Conservation (phyloP, 306 rosid species). For the Coriaria nepalensis region DNA sequence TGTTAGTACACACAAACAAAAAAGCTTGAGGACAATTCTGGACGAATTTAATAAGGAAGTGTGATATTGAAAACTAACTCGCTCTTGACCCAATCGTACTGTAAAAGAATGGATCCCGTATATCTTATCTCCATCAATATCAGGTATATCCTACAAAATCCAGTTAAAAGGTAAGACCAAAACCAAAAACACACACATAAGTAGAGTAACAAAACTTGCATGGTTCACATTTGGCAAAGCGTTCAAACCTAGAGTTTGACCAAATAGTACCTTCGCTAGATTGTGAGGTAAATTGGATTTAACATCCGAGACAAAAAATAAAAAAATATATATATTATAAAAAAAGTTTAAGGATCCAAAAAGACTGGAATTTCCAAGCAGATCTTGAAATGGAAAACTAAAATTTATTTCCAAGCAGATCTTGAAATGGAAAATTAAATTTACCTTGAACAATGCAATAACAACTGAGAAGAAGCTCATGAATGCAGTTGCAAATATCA, state of each 20-base stretch:
- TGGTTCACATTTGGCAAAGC: not conserved
- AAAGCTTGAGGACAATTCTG: too few relatives aligned
- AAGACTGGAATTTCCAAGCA: not conserved
- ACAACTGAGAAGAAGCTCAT: constrained; percentile 98
- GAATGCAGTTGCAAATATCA: constrained; percentile 82
- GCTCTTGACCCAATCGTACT: constrained; percentile 75
- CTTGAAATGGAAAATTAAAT: constrained; percentile 2
- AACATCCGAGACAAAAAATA: not conserved
- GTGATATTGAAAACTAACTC: constrained; percentile 34
- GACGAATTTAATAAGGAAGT: too few relatives aligned
- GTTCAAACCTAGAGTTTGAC: too few relatives aligned
- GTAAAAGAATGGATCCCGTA: constrained; percentile 77
- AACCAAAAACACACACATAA: not conserved
- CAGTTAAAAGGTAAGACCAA: constrained; percentile 7
- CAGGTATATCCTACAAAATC: constrained; percentile 75
- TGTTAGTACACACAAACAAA: constrained; percentile 7
- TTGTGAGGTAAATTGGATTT: too few relatives aligned
- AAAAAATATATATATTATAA: too few relatives aligned
- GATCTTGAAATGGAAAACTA: not conserved
- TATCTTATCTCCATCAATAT: constrained; percentile 82
- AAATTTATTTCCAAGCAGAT: not conserved
- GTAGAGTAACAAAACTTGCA: constrained; percentile 4
- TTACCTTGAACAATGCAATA: constrained; percentile 92
- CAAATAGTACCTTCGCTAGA: too few relatives aligned
- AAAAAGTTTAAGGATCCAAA: too few relatives aligned